Evolutionary conservation across 176 grass and related monocot species (phyloP), one percentile per base, ranked within the genome.

Genomic region (Phragmites australis): DNA sequence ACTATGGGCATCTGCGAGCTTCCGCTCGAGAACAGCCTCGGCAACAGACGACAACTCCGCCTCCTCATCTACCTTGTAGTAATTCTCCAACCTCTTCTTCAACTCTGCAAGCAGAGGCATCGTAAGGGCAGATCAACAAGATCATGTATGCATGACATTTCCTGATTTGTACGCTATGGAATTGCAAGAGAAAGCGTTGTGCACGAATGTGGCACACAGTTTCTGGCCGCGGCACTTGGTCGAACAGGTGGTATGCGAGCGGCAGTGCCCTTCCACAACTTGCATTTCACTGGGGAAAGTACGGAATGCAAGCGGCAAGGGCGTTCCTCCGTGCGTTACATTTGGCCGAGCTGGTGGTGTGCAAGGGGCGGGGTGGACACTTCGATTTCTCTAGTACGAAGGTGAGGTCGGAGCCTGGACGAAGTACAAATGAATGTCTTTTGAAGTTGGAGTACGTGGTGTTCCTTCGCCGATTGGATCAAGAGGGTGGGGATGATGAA

Each of bases 41-140:
- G 70, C 44, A 3, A 98, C 70, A 0, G 80, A n/a, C 19, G 42
- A 26, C n/a, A 94, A 64, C 50, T 80, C 85, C 0, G 31, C 23
- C 67, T 94, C 92, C 1, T 85, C 85, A 3, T 87, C 85, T 43
- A 41, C 81, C n/a, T 75, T 46, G 5, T 85, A 87, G 83, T 91
- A 94, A 3, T 65, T 34, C 34, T 98, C 88, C 45, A 98, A 40
- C 29, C 69, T 79, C 61, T 63, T 66, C 83, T 83, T 81, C 65
- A 94, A 42, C 63, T 93, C 95, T 98, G 68, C 86, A 87, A 52
- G 7, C 9, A 45, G 32, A 53, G 14, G 45, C 30, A 83, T 30
- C 8, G 9, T 65, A 73, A 74, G 32, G 21, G 76, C 16, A 70
- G 23, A 69, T 75, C 3, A 75, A 69, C 15, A 11, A 74, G 11